Percentiles rank a stretch among this genome's conserved stretches.
Conservation (phyloP, 495 filamentous ascomycete genomes). For the Podospora bellae-mahoneyi region DNA sequence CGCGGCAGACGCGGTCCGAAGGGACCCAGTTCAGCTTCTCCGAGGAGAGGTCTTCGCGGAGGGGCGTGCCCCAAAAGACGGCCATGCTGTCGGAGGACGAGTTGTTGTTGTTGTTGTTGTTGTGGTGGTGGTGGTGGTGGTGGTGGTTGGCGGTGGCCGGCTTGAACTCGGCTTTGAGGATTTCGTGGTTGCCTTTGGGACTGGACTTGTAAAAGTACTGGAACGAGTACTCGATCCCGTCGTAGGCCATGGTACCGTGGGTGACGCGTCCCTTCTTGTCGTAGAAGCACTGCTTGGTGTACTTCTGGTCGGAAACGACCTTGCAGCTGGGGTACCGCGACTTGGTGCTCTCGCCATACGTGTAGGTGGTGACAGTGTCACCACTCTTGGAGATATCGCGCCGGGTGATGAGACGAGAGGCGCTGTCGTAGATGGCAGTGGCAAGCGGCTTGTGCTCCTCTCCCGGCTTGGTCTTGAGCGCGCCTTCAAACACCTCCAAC, state of each 20-base stretch:
- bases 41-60: slow-evolving; percentile 7
- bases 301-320: slow-evolving; percentile 3
- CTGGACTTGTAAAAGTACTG: slow-evolving; percentile 25
- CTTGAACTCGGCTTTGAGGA: slow-evolving; percentile 27
- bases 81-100: slow-evolving; percentile 4
- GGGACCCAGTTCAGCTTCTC: slow-evolving; percentile 25
- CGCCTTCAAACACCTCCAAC: slow-evolving; percentile 20
- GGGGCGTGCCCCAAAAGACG: slow-evolving; percentile 28
- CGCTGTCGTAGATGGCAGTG: slow-evolving; percentile 23
- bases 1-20: slow-evolving; percentile 23
- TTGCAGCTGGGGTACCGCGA: slow-evolving; percentile 19
- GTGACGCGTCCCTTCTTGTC: slow-evolving; percentile 23
- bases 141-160: neutral
- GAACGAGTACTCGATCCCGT: slow-evolving; percentile 17
- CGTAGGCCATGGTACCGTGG: slow-evolving; percentile 17
- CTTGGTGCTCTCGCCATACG: slow-evolving; percentile 12
- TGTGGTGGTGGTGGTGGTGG: too few relatives aligned
- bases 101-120: too few relatives aligned
- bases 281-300: slow-evolving; percentile 18
- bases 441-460: slow-evolving; percentile 6
- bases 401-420: slow-evolving; percentile 18
- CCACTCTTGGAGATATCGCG: slow-evolving; percentile 5
- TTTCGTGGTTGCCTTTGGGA: slow-evolving; percentile 17
- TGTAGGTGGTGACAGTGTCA: slow-evolving; percentile 14
- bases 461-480: slow-evolving; percentile 5